phyloP scores from a whole-genome alignment of 345 rosid species.

The Erucastrum elatum region DNA sequence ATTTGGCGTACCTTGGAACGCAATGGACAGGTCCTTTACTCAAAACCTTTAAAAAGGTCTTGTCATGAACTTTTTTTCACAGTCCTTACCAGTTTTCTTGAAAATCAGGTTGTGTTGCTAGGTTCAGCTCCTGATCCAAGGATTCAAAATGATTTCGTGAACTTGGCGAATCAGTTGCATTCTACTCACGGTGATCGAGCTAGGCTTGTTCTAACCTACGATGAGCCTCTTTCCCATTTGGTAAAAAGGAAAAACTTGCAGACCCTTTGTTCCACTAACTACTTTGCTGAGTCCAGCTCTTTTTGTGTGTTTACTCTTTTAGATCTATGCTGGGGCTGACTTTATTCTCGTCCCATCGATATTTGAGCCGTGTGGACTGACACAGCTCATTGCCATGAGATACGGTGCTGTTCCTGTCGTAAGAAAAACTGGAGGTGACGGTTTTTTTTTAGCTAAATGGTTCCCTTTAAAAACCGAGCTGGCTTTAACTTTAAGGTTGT shows the following conservation, averaged over 20 bases:
- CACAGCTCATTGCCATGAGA: constrained; percentile 93
- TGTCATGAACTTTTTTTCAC: not conserved
- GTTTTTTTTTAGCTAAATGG: not conserved
- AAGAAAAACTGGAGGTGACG: constrained; percentile 86
- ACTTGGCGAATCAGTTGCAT: constrained; percentile 76
- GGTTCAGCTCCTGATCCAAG: constrained; percentile 99
- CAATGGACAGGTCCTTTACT: constrained; percentile 67
- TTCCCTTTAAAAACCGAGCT: constrained; percentile 10
- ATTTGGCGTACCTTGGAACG: constrained; percentile 76
- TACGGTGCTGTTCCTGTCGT: constrained; percentile 89
- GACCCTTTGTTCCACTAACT: not conserved
- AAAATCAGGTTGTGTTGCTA: constrained; percentile 74
- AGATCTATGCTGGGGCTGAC: constrained; percentile 96
- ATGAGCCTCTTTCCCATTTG: constrained; percentile 97
- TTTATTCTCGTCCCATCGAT: constrained; percentile 90
- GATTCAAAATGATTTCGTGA: constrained; percentile 84
- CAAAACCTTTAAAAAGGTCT: not conserved
- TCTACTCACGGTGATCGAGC: constrained; percentile 63
- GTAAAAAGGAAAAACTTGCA: constrained; percentile 35
- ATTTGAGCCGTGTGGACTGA: constrained; percentile 95
- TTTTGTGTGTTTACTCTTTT: not conserved
- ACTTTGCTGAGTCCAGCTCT: not conserved
- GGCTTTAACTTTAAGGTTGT: not conserved
- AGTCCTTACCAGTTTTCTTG: constrained; percentile 24
- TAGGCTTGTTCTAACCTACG: constrained; percentile 81